A percentile compares a stretch with the other conserved stretches of the same genome.
phyloP scores from a whole-genome alignment of 495 filamentous ascomycete genomes.

The Platismatia glauca region DNA sequence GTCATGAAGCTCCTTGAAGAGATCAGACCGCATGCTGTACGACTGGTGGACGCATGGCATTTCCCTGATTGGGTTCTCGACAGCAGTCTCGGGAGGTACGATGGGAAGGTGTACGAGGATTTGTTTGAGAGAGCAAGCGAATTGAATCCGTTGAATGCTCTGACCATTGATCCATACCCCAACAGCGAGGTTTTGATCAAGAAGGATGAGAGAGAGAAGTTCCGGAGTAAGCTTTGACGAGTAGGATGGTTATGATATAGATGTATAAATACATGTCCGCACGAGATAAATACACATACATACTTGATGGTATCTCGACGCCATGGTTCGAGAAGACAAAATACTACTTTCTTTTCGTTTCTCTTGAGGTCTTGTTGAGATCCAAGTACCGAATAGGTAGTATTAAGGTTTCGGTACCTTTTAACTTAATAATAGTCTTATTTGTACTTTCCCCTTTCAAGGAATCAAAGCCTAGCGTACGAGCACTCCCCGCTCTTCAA shows the following conservation, averaged over 20 bases:
- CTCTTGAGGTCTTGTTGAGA: too few species aligned
- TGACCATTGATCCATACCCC: conserved; percentile 60
- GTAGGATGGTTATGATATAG: not conserved
- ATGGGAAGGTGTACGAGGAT: conserved; percentile 62
- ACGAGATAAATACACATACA: not conserved
- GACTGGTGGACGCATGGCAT: conserved; percentile 57
- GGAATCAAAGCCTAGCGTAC: not conserved
- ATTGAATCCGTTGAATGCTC: conserved; percentile 57
- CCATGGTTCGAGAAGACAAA: not conserved
- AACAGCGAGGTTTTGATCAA: conserved; percentile 50
- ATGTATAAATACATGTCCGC: not conserved
- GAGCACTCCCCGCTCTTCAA: not conserved
- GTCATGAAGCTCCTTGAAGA: conserved; percentile 58
- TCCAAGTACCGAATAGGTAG: too few species aligned
- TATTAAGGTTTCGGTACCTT: too few species aligned
- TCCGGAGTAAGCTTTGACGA: conserved; percentile 39
- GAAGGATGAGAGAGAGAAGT: conserved; percentile 36
- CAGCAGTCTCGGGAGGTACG: conserved; percentile 51
- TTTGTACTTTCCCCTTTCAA: not conserved
- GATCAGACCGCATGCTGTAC: conserved; percentile 57
- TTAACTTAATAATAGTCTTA: too few species aligned
- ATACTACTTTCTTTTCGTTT: too few species aligned
- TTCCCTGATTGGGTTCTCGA: conserved; percentile 66
- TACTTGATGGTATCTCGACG: not conserved
- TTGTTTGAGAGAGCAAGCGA: conserved; percentile 56